Conservation (phyloP, 495 filamentous ascomycete species). For the Tetracladium marchalianum region DNA sequence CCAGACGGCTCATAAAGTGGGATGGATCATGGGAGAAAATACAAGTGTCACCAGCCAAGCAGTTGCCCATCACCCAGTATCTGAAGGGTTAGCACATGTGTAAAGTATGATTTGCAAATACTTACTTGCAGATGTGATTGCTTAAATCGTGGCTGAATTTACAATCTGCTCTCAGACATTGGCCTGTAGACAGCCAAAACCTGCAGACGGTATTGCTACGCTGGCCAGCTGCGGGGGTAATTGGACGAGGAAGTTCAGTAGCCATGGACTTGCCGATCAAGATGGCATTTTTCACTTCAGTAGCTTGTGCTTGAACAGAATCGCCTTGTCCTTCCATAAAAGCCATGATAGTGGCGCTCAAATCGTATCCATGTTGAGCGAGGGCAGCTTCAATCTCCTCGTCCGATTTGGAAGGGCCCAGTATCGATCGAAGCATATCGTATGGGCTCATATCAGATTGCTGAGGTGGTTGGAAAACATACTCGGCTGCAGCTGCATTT, state of each 20-base stretch:
- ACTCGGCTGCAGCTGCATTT: conserved; percentile 70
- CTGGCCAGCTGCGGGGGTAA: conserved; percentile 60
- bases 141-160: conserved; percentile 95
- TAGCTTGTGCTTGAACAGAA: conserved; percentile 28
- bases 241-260: conserved; percentile 52
- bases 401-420: conserved; percentile 80
- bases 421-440: conserved; percentile 92
- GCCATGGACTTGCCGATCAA: conserved; percentile 89
- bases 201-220: conserved; percentile 87
- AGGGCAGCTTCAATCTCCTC: conserved; percentile 89
- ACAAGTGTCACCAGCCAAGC: conserved; percentile 87
- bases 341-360: conserved; percentile 77
- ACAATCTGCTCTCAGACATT: conserved; percentile 90
- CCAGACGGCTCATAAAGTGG: conserved; percentile 58
- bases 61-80: conserved; percentile 96
- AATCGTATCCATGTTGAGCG: conserved; percentile 82
- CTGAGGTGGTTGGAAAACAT: conserved; percentile 51
- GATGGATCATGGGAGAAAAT: conserved; percentile 97
- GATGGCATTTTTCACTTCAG: conserved; percentile 44
- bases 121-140: conserved; percentile 96
- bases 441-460: conserved; percentile 92
- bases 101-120: conserved; percentile 17
- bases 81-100: conserved; percentile 35
- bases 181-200: conserved; percentile 86
- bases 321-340: conserved; percentile 61